Base-by-base conservation (phyloP, 768 basidiomycete genomes). In the Mycena metata region DNA sequence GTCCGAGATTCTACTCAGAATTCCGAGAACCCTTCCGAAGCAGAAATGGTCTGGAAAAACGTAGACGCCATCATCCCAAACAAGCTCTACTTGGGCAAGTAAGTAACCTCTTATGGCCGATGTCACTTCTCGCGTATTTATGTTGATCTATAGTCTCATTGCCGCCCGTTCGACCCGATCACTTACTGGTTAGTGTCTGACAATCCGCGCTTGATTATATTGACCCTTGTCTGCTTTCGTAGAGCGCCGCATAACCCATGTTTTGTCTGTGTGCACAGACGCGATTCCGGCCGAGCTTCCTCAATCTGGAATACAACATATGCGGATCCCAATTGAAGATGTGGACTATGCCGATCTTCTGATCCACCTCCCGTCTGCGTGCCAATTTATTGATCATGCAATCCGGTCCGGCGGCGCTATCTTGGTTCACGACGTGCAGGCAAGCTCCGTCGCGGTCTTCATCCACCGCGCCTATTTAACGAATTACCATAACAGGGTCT, bases 211-310 rank as follows among this genome's bases (percentile, higher is more conserved):
- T 17, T 21, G 26, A 21, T 30, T 5, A 10, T 16, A n/a, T 42
- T 55, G 24, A 50, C 61, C 21, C 10, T 24, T 21, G 24, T 11
- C 26, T 26, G 8, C 17, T 43, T 49, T 10, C 46, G 11, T 17
- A 56, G 91, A 93, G 77, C 89, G 89, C 72, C 87, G 88, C 67
- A 91, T 95, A 68, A 92, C 91, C 7, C 93, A 95, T 79, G 89
- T 94, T 57, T 77, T 95, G 19, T 94, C 92, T 51, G 92, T 93
- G 60, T 94, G 93, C 74, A 77, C 81, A 41, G 93, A 95, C 61
- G 83, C 84, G 7, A 91, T 92, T 56, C 91, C 91, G 49, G 88
- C 90, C 52, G 91, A 93, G 70, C 77, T 87, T 30, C 89, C 90
- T 24, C 87, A 89, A 74, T 92, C 90, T 67, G 91, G 91, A 23